Evolutionary conservation across 2,329 filamentous ascomycete species (phyloP), one percentile per base, ranked within the genome.

Genomic region (Ophidiomyces ophidiicola): DNA sequence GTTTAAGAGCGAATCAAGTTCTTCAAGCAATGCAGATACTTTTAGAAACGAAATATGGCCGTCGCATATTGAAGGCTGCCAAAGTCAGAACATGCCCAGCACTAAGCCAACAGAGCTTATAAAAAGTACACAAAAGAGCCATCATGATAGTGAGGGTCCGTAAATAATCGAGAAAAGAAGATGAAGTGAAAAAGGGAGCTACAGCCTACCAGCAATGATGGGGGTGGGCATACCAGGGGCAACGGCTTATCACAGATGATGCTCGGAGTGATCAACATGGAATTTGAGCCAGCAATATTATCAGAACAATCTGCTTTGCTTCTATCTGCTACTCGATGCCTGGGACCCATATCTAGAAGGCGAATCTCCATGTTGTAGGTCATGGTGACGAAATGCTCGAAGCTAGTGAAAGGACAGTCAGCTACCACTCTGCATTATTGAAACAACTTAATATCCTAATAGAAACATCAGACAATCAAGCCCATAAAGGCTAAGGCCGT

Each of bases 1-100:
- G 15, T 39, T 36, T 11, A 46, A 32, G 2, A 40, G 23, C 32
- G 34, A 32, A 7, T 24, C 26, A 23, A 46, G 43, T 17, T 44
- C 38, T 20, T 42, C 41, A 30, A 44, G 37, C 26, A 46, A 34
- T 24, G 44, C 29, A 11, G 44, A 44, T 11, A 42, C 38, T 23
- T 39, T 46, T 17, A 41, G 26, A 6, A 42, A 44, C 11, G 34
- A 36, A 14, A 25, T 18, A 19, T 44, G 37, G n/a, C 25, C 24
- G 21, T 32, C 35, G 33, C 32, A 29, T 12, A 38, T 24, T 19
- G 23, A n/a, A 18, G 31, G 11, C 44, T 46, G 24, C 32, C 19
- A 15, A 6, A 15, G 41, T 46, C 17, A 46, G 41, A 30, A 36
- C 36, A 18, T 14, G 20, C 2, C 17, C 26, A 12, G 12, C 12